Evolutionary conservation across 1,139 yeast species (phyloP).

Genomic region (Yarrowia galli): DNA sequence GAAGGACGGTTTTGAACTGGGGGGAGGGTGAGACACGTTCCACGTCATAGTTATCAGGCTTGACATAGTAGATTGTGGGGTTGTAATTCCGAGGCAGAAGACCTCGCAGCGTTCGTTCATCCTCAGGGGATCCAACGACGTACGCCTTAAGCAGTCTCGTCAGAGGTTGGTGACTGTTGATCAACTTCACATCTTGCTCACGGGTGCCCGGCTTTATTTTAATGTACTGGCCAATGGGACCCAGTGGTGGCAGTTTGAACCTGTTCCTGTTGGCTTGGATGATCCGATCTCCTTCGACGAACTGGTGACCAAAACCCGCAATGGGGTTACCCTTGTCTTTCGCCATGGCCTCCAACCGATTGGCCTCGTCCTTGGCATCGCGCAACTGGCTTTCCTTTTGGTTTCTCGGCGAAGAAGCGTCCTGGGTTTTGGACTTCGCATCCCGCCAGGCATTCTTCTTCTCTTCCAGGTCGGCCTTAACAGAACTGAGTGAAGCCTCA

Average conservation of each 20-base stretch:
- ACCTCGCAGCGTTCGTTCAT: constrained; percentile 58
- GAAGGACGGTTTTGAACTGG: constrained; percentile 60
- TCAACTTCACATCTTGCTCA: constrained; percentile 65
- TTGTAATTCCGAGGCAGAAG: constrained; percentile 53
- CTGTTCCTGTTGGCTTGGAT: not conserved
- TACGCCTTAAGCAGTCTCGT: constrained; percentile 65
- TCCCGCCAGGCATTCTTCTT: not conserved
- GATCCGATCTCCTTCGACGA: constrained; percentile 40
- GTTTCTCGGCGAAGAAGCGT: not conserved
- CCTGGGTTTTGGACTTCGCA: not conserved
- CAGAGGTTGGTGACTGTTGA: constrained; percentile 59
- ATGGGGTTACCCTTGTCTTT: constrained; percentile 17
- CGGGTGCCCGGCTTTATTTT: constrained; percentile 57
- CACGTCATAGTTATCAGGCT: constrained; percentile 64
- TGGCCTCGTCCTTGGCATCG: constrained; percentile 41
- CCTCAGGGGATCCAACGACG: constrained; percentile 69
- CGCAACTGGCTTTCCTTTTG: constrained; percentile 42
- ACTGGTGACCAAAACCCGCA: constrained; percentile 31
- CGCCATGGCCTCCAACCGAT: constrained; percentile 39
- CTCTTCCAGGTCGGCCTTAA: not conserved
- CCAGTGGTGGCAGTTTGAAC: constrained; percentile 60
- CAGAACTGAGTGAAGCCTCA: not conserved
- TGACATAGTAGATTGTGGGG: constrained; percentile 61
- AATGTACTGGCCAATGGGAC: constrained; percentile 78
- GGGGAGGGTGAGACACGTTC: constrained; percentile 52